Conservation (phyloP, 805 yeast genomes). For the Millerago galiae region DNA sequence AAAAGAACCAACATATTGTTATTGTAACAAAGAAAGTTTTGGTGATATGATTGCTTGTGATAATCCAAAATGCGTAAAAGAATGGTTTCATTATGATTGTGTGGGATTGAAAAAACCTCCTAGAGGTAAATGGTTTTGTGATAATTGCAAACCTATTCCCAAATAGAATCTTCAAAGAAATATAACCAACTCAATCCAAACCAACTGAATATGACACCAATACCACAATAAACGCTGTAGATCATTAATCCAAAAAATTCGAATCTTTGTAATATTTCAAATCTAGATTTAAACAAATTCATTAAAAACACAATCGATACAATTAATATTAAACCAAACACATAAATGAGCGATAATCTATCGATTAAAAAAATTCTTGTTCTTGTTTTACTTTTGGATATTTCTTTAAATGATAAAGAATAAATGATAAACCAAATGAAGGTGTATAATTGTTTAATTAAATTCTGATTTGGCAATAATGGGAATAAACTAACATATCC, state of each 20-base stretch:
- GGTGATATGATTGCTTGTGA: slow-evolving; percentile 95
- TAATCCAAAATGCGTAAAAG: slow-evolving; percentile 59
- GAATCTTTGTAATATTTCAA: slow-evolving; percentile 46
- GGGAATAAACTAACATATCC: slow-evolving; percentile 91
- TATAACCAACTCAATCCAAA: slow-evolving; percentile 84
- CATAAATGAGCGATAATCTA: slow-evolving; percentile 59
- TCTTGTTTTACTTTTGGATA: slow-evolving; percentile 38
- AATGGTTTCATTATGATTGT: slow-evolving; percentile 80
- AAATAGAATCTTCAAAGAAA: slow-evolving; percentile 71
- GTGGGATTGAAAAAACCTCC: slow-evolving; percentile 63
- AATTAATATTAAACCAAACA: slow-evolving; percentile 61
- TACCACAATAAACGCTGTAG: slow-evolving; percentile 77
- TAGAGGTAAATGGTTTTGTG: slow-evolving; percentile 56
- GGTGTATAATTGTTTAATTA: slow-evolving; percentile 71
- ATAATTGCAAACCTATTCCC: slow-evolving; percentile 30
- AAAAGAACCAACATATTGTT: slow-evolving; percentile 31
- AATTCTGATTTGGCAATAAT: slow-evolving; percentile 70
- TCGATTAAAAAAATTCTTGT: slow-evolving; percentile 62
- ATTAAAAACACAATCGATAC: slow-evolving; percentile 40
- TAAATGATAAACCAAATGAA: slow-evolving; percentile 80
- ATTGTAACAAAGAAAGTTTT: slow-evolving; percentile 38
- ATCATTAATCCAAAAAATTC: slow-evolving; percentile 78
- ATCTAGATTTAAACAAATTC: slow-evolving; percentile 51
- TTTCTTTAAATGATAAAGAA: slow-evolving; percentile 65
- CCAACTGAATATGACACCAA: slow-evolving; percentile 86